Conservation (phyloP, 2,329 filamentous ascomycete species). For the Botryotinia convoluta region DNA sequence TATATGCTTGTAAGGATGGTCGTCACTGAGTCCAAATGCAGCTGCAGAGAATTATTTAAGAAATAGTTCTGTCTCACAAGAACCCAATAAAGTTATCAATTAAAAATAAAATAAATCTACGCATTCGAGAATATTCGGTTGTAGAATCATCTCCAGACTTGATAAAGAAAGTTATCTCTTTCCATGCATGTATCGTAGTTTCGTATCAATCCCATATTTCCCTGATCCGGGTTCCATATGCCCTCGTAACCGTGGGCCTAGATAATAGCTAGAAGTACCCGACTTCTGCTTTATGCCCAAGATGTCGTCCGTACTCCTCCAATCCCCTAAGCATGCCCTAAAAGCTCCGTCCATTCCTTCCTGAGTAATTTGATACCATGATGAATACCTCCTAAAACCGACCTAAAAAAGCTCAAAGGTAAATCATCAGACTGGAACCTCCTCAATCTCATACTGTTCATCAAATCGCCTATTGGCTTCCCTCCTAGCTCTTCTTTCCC, state of each 20-base stretch:
- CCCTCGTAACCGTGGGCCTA: not conserved
- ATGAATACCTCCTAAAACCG: not conserved
- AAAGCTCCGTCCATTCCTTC: not conserved
- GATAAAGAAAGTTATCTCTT: not conserved
- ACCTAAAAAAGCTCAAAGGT: not conserved
- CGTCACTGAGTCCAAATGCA: not conserved
- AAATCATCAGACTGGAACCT: not conserved
- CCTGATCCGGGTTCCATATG: not conserved
- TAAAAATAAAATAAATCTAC: not conserved
- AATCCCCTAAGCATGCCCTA: not conserved
- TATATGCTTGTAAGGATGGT: not conserved
- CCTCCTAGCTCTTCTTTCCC: not conserved
- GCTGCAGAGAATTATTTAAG: no score
- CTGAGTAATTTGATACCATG: not conserved
- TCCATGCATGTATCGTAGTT: not conserved
- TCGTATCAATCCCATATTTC: not conserved
- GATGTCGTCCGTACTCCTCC: not conserved
- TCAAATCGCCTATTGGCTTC: not conserved
- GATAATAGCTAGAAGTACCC: not conserved
- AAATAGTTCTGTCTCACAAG: not conserved
- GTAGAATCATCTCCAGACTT: not conserved
- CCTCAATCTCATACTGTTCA: constrained; percentile 12
- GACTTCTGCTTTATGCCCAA: not conserved
- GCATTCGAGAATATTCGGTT: not conserved
- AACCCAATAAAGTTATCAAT: not conserved